phyloP scores from a whole-genome alignment of 2,329 filamentous ascomycete species.

The Knufia petricola region DNA sequence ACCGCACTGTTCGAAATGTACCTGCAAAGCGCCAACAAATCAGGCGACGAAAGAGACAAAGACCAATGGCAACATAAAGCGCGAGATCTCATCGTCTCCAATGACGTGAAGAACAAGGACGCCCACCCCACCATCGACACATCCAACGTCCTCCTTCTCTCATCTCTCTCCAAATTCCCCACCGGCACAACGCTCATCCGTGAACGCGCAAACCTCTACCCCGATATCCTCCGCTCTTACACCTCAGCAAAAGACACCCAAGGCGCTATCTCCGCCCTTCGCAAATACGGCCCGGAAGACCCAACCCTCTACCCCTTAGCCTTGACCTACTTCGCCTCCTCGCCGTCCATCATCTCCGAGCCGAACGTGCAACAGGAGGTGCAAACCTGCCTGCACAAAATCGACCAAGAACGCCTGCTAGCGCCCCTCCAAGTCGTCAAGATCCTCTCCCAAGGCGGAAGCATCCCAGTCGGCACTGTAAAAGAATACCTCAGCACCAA shows the following conservation, averaged over 20 bases:
- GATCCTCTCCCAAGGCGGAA: slow-evolving; percentile 65
- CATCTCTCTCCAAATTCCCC: slow-evolving; percentile 79
- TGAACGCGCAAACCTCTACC: slow-evolving; percentile 82
- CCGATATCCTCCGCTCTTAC: slow-evolving; percentile 95
- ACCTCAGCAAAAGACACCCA: slow-evolving; percentile 84
- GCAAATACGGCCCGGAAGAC: slow-evolving; percentile 84
- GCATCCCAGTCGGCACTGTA: slow-evolving; percentile 95
- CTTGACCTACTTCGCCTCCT: slow-evolving; percentile 85
- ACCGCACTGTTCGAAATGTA: slow-evolving; percentile 99
- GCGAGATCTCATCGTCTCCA: slow-evolving; percentile 61
- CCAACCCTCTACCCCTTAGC: slow-evolving; percentile 88
- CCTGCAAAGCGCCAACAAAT: slow-evolving; percentile 72
- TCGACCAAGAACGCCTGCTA: slow-evolving; percentile 85
- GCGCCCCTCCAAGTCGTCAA: slow-evolving; percentile 94
- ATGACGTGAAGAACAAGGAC: slow-evolving; percentile 57
- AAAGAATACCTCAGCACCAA: slow-evolving; percentile 85
- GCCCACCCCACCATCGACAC: slow-evolving; percentile 63
- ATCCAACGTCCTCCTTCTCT: slow-evolving; percentile 86
- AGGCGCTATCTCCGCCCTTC: slow-evolving; percentile 79
- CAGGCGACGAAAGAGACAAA: slow-evolving; percentile 52
- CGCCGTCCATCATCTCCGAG: slow-evolving; percentile 68
- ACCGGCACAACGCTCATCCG: slow-evolving; percentile 87
- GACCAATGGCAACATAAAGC: slow-evolving; percentile 85
- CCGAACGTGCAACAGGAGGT: slow-evolving; percentile 69
- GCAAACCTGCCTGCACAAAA: slow-evolving; percentile 67